Evolutionary conservation across 2,329 filamentous ascomycete species (phyloP).

Genomic region (Hysterium pulicare): DNA sequence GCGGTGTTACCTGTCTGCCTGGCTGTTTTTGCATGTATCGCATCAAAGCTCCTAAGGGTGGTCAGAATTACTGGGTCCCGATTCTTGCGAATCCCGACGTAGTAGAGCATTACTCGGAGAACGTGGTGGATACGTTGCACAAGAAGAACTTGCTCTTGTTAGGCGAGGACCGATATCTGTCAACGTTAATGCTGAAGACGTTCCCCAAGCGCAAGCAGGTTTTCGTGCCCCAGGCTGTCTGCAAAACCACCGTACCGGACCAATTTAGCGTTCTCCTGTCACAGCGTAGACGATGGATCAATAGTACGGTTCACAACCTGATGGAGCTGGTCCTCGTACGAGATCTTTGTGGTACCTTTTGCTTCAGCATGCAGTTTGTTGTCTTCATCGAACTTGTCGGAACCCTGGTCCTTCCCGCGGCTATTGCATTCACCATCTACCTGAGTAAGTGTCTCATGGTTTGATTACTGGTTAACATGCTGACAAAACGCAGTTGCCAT

Average conservation of each 20-base stretch:
- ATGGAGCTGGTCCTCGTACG: slow-evolving; percentile 96
- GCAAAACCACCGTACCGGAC: slow-evolving; percentile 96
- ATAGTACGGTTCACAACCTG: slow-evolving; percentile 96
- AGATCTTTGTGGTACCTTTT: slow-evolving; percentile 97
- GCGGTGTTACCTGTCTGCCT: slow-evolving; percentile 96
- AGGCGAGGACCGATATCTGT: slow-evolving; percentile 91
- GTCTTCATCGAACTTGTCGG: slow-evolving; percentile 93
- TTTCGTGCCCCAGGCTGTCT: slow-evolving; percentile 96
- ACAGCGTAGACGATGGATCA: slow-evolving; percentile 97
- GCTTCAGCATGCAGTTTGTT: slow-evolving; percentile 99
- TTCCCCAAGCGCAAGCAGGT: slow-evolving; percentile 99
- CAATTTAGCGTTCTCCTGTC: slow-evolving; percentile 88
- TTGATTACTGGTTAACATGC: slow-evolving; percentile 9
- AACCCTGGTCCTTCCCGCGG: slow-evolving; percentile 89
- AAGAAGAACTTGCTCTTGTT: slow-evolving; percentile 93
- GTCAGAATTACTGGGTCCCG: slow-evolving; percentile 98
- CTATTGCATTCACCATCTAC: slow-evolving; percentile 96
- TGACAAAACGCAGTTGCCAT: slow-evolving; percentile 64
- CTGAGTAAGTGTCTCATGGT: slow-evolving; percentile 63
- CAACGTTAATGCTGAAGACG: slow-evolving; percentile 95
- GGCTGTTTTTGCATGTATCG: slow-evolving; percentile 99
- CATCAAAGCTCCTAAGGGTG: slow-evolving; percentile 97
- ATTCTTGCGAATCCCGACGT: slow-evolving; percentile 98
- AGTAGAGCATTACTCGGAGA: slow-evolving; percentile 98
- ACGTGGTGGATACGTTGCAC: slow-evolving; percentile 96